These are phyloP conservation scores for Paecilomyces fulvus DNA, from an alignment of 2,329 filamentous ascomycete genomes.

Conservation along the genomic window DNA sequence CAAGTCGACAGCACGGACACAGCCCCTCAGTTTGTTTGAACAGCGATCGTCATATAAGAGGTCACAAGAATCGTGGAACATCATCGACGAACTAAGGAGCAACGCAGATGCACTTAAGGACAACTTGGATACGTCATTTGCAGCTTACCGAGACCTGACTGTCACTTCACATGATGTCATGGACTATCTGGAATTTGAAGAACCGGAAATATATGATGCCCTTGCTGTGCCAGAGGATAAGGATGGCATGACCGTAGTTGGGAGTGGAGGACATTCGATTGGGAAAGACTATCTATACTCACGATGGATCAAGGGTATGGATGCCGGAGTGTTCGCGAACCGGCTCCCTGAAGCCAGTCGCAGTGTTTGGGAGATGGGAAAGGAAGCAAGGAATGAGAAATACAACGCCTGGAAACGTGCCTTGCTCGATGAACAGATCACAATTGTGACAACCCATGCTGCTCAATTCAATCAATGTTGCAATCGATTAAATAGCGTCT, in stretches of 20 bases:
- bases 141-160: conserved; percentile 8
- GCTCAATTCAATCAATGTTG: conserved; percentile 9
- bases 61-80: conserved; percentile 24
- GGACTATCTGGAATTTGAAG: conserved; percentile 47
- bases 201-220: conserved; percentile 47
- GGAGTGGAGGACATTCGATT: conserved; percentile 37
- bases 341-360: conserved; percentile 17
- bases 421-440: conserved; percentile 45
- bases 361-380: conserved; percentile 46
- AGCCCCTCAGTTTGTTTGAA: conserved; percentile 38
- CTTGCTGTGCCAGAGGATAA: conserved; percentile 43
- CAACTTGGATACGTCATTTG: conserved; percentile 12
- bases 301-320: conserved; percentile 43
- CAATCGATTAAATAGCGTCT: conserved; percentile 4
- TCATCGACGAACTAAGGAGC: conserved; percentile 36
- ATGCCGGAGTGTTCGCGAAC: conserved; percentile 38
- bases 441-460: conserved; percentile 8
- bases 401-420: conserved; percentile 36
- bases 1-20: conserved; percentile 47
- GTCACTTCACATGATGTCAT: conserved; percentile 22
- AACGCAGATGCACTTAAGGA: conserved; percentile 24
- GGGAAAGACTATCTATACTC: conserved; percentile 43
- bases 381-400: conserved; percentile 27
- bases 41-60: conserved; percentile 29
- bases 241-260: conserved; percentile 42